Evolutionary conservation across 148 eudicot genomes (phyloP), one percentile per base, ranked within the genome.

Genomic region (Chenopodium formosanum): DNA sequence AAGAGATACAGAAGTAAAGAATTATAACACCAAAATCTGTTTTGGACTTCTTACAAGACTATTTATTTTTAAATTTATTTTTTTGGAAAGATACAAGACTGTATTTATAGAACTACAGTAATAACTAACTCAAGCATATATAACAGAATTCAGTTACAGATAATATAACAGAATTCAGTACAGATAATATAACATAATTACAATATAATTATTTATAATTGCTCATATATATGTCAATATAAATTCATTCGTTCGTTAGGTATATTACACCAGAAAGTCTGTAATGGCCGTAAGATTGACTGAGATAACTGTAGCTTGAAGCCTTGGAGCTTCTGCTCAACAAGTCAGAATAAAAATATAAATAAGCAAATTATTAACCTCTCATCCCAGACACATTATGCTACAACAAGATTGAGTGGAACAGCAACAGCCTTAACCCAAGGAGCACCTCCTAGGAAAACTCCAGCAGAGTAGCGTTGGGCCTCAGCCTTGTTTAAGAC

Each of bases 401-500:
- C 74, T 27, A 84, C 25, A 53, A 77, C 53, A 48, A 74, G 78
- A 50, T 74, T 81, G 52, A 77, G 53, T 4, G 87, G 82, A 78
- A 78, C 79, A 19, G 76, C 76, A 19, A 76, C 60, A 25, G 74
- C 84, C 34, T 19, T 73, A 4, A 81, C 75, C 87, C 87, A 85
- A 9, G 81, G 78, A 6, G 78, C 89, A 80, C 87, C 85, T 20
- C 44, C 80, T 9, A 87, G 81, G 84, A 87, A 87, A 0, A 68
- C 9, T 7, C 58, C 80, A 20, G 83, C 77, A 13, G 81, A 48
- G 82, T 60, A 87, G 12, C 79, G 79, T 37, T 71, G 83, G 20
- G 87, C 89, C 77, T 87, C 83, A 0, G 14, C 25, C 52, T 62
- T 82, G 27, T 37, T 60, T 23, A 84, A 27, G 9, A 80, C 85